Evolutionary conservation across 2,329 filamentous ascomycete species (phyloP).

Genomic region (Incumbomyces delicatus): DNA sequence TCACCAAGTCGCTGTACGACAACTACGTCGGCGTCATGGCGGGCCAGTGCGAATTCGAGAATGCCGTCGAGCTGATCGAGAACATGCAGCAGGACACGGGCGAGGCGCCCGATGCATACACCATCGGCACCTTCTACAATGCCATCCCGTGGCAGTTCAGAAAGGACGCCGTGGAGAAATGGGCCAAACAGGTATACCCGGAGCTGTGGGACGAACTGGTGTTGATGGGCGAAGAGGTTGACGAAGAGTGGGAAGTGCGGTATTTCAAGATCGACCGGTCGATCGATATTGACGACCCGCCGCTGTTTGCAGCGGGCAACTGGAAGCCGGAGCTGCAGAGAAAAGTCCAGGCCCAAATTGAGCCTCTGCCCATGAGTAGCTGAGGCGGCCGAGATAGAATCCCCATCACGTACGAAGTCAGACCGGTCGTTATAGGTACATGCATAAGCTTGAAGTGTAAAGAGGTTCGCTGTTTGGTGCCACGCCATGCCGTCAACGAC

Average conservation of each 20-base stretch:
- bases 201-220: constrained; percentile 59
- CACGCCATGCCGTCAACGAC: no score
- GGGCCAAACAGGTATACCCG: constrained; percentile 61
- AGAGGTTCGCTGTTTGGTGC: no score
- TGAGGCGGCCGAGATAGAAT: background rate
- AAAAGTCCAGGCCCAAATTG: constrained; percentile 10
- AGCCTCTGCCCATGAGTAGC: constrained; percentile 3
- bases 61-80: constrained; percentile 56
- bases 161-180: constrained; percentile 62
- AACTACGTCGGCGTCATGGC: constrained; percentile 70
- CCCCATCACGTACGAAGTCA: no score
- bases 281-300: constrained; percentile 16
- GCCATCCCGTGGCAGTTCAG: constrained; percentile 55
- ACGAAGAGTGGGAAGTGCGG: constrained; percentile 21
- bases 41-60: constrained; percentile 59
- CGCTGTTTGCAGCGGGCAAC: constrained; percentile 16
- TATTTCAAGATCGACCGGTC: constrained; percentile 20
- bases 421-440: no score
- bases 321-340: constrained; percentile 16
- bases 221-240: constrained; percentile 18
- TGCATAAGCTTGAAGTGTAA: no score
- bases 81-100: constrained; percentile 59
- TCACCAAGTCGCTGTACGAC: constrained; percentile 63
- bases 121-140: constrained; percentile 68
- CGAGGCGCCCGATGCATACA: constrained; percentile 55